Evolutionary conservation across 306 rosid genomes (phyloP), one percentile per base, ranked within the genome.

Genomic region (Prunus mira): DNA sequence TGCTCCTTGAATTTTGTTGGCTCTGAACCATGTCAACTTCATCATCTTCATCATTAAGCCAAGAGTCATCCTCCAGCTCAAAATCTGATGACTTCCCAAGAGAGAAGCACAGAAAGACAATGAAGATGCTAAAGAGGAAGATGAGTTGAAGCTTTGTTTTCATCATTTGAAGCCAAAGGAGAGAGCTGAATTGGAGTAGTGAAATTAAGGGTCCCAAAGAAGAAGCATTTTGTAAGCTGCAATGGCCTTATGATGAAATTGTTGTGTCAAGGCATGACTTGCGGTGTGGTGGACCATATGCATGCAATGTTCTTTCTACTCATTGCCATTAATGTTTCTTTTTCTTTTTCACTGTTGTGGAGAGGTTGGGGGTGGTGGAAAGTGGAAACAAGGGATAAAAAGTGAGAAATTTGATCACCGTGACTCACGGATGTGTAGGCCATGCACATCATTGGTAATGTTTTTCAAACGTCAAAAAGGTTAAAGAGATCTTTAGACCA

Each of bases 21-120:
- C 83, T 85, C 71, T 90, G 96, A 71, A 89, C 96, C 79, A 90
- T 81, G 83, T 85, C 84, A 78, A 89, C 86, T 34, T 82, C 89
- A 8, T 85, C 90, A 15, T 82, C 84, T 84, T 90, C 91, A 46
- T 80, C 82, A 13, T 49, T 58, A 19, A 91, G 85, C 91, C 88
- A 83, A 4, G 83, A 72, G 38, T 74, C 74, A 34, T 84, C 87
- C 30, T 72, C 88, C 20, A 82, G 77, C 63, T 83, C 89, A 71
- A 89, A 73, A 58, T 78, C 77, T 8, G 89, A 83, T 0, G 87
- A 81, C 78, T 84, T 79, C 20, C 84, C 80, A 32, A 11, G 79
- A 79, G 78, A 75, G 76, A 84, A 79, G 83, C 80, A 82, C 32
- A 81, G 69, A 11, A 80, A 78, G 82, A 78, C 19, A 76, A 47